These are phyloP conservation scores for Rosellinia necatrix DNA, from an alignment of 2,329 filamentous ascomycete species.

Conservation along the genomic window DNA sequence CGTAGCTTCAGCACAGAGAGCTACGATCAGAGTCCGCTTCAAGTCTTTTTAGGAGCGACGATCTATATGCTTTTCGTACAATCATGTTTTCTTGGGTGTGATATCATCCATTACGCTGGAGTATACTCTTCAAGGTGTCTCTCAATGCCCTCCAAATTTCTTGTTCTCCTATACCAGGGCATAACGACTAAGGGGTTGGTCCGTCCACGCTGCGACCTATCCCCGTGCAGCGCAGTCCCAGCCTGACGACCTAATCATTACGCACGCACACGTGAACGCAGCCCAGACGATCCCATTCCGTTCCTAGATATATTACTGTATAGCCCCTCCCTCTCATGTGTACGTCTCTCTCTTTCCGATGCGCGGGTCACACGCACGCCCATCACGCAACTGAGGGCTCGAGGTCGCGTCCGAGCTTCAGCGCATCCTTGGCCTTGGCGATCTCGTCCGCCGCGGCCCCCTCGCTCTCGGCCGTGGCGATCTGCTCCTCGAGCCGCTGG, in stretches of 20 bases:
- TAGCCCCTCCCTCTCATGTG: constrained; percentile 2
- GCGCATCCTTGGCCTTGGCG: constrained; percentile 57
- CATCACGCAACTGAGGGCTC: constrained; percentile 33
- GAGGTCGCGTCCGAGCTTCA: constrained; percentile 55
- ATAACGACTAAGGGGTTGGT: not conserved
- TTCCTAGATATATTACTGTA: not conserved
- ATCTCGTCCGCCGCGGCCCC: constrained; percentile 55
- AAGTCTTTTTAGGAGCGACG: not conserved
- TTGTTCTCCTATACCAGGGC: not conserved
- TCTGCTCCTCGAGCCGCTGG: constrained; percentile 73
- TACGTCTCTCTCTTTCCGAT: too few species aligned
- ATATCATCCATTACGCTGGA: constrained; percentile 23
- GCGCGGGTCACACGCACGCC: too few species aligned
- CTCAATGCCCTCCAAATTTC: not conserved
- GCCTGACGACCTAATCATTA: not conserved
- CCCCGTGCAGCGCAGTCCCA: not conserved
- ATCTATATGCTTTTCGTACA: constrained; percentile 7
- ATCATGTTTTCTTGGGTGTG: constrained; percentile 8
- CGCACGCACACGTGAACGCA: not conserved
- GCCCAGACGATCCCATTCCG: not conserved
- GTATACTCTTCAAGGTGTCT: not conserved
- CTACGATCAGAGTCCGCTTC: not conserved
- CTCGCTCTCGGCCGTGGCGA: constrained; percentile 65
- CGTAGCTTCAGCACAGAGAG: constrained; percentile 28
- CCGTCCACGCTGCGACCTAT: not conserved